These are phyloP conservation scores for Pseudocercospora musae DNA, from an alignment of 2,329 filamentous ascomycete genomes.

Conservation along the genomic window DNA sequence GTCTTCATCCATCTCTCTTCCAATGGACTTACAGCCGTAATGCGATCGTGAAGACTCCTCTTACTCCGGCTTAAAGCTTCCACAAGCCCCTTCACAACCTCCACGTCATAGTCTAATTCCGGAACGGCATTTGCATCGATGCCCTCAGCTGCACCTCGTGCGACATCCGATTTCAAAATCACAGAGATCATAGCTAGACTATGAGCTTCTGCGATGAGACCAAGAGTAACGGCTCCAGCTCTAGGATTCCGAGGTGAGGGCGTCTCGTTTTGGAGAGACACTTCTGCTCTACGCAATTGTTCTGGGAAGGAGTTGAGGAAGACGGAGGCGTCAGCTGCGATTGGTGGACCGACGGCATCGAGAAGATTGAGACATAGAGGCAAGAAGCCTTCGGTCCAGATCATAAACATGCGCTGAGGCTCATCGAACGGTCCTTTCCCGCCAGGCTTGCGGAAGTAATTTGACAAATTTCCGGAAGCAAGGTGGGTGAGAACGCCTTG, in stretches of 20 bases:
- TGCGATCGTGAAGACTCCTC: conserved; percentile 65
- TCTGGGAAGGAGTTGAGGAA: conserved; percentile 88
- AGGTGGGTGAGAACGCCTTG: conserved; percentile 80
- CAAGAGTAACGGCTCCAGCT: conserved; percentile 65
- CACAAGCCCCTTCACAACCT: conserved; percentile 71
- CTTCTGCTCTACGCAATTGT: conserved; percentile 69
- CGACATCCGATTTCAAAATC: conserved; percentile 65
- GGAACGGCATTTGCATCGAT: conserved; percentile 63
- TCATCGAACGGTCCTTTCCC: conserved; percentile 77
- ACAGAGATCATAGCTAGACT: conserved; percentile 71
- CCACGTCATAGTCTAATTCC: conserved; percentile 70
- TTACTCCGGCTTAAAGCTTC: conserved; percentile 68
- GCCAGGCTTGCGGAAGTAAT: conserved; percentile 66
- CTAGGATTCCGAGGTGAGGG: conserved; percentile 39
- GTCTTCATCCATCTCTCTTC: conserved; percentile 61
- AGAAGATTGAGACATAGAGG: conserved; percentile 87
- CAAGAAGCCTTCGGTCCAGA: conserved; percentile 86
- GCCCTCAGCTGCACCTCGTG: conserved; percentile 61
- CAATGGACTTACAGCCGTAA: conserved; percentile 68
- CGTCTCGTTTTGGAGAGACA: conserved; percentile 64
- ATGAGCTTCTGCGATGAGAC: conserved; percentile 73
- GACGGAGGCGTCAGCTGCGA: conserved; percentile 78
- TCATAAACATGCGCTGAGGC: conserved; percentile 72
- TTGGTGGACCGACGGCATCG: conserved; percentile 71
- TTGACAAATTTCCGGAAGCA: conserved; percentile 73